Evolutionary conservation across 2,329 filamentous ascomycete genomes (phyloP).

Genomic region (Arthrobotrys sinensis): DNA sequence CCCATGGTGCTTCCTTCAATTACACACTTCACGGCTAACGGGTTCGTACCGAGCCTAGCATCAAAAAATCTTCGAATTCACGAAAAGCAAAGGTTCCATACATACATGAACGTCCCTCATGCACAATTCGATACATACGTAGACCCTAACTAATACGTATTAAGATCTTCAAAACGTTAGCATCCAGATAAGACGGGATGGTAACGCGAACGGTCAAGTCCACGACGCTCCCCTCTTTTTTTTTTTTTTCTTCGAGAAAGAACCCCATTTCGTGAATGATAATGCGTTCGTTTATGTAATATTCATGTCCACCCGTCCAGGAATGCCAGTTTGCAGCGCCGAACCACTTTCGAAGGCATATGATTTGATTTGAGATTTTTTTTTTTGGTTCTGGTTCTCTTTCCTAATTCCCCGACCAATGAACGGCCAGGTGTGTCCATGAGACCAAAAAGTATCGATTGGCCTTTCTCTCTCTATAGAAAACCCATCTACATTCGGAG

Average conservation of each 20-base stretch:
- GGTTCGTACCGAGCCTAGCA: not conserved
- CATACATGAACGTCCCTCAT: not conserved
- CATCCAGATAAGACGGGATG: constrained; percentile 18
- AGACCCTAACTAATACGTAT: constrained; percentile 1
- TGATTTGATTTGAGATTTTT: not conserved
- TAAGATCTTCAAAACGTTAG: constrained; percentile 9
- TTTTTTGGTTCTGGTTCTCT: not conserved
- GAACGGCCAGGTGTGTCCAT: constrained; percentile 3
- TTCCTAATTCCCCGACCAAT: constrained; percentile 52
- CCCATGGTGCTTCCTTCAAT: not conserved
- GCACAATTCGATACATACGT: not conserved
- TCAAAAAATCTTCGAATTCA: not conserved
- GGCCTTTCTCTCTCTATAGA: constrained; percentile 2
- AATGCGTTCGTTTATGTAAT: no score
- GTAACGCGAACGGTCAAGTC: constrained; percentile 5
- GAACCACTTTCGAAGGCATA: not conserved
- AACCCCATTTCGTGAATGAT: no score
- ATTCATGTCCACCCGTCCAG: no score
- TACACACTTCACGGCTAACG: constrained; percentile 8
- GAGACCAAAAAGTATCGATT: constrained; percentile 1
- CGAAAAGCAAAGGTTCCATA: not conserved
- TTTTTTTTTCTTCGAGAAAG: no score
- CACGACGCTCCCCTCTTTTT: not conserved
- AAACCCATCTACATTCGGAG: constrained; percentile 19
- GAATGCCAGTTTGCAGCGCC: not conserved